Conservation (phyloP, 345 rosid genomes). For the Zanthoxylum bungeanum region DNA sequence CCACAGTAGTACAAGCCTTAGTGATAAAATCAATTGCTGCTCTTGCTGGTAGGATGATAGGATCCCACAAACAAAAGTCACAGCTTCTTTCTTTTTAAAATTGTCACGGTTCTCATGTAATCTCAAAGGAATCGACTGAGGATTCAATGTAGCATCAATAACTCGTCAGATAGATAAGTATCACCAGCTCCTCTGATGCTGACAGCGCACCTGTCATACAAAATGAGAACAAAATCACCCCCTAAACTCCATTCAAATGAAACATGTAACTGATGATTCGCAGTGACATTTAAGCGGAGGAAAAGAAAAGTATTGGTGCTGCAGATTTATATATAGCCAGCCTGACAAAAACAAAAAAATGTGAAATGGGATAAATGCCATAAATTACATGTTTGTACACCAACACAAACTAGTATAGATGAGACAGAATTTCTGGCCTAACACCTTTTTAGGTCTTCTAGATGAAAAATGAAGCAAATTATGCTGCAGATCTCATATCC, state of each 20-base stretch:
- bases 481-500: not conserved
- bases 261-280: not conserved
- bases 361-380: not conserved
- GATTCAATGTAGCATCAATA: not conserved
- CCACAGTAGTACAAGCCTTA: not conserved
- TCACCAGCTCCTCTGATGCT: not conserved
- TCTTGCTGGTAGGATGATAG: not conserved
- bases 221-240: not conserved
- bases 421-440: not conserved
- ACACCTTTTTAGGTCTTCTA: not conserved
- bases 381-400: not conserved
- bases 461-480: not conserved
- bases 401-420: not conserved
- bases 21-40: not conserved
- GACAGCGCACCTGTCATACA: not conserved
- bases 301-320: not conserved
- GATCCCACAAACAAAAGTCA: not conserved
- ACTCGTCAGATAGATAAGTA: not conserved
- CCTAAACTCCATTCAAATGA: not conserved
- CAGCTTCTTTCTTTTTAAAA: not conserved
- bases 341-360: not conserved
- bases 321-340: not conserved
- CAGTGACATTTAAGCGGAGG: too few species aligned
- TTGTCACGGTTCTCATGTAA: not conserved
- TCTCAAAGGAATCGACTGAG: not conserved